Percentiles rank a stretch among this genome's conserved stretches.
phyloP scores from a whole-genome alignment of 129 eudicot genomes.

The Rutidosis leptorrhynchoides region DNA sequence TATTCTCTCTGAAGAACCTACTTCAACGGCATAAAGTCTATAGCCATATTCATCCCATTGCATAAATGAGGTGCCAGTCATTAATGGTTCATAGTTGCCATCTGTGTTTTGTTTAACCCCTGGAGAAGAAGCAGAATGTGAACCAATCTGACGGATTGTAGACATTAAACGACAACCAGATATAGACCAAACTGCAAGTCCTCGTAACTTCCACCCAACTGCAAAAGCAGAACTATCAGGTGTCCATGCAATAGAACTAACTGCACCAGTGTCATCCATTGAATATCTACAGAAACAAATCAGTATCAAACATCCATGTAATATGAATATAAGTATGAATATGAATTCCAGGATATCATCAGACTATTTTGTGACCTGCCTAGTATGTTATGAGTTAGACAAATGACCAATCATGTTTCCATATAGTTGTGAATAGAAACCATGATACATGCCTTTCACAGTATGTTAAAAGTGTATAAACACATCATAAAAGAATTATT shows the following conservation, averaged over 20 bases:
- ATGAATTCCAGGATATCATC: conserved; percentile 1
- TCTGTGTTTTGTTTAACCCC: conserved; percentile 68
- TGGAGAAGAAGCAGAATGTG: conserved; percentile 79
- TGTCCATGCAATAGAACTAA: conserved; percentile 88
- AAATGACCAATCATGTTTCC: conserved; percentile 13
- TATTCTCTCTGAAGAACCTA: conserved; percentile 76
- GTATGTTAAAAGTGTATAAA: background rate
- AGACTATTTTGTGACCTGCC: background rate
- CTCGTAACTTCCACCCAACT: conserved; percentile 95
- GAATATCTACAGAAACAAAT: conserved; percentile 59
- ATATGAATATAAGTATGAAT: background rate
- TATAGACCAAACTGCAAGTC: conserved; percentile 93
- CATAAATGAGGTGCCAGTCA: conserved; percentile 81
- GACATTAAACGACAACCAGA: conserved; percentile 99
- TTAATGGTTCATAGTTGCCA: conserved; percentile 72
- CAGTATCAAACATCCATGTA: conserved; percentile 14
- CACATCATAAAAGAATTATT: background rate
- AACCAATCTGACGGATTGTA: conserved; percentile 82
- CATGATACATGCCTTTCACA: conserved; percentile 7
- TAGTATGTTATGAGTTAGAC: conserved; percentile 4
- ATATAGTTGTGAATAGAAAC: background rate
- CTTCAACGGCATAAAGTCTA: conserved; percentile 79
- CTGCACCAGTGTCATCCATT: conserved; percentile 89
- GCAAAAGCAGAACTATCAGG: conserved; percentile 97
- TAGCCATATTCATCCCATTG: conserved; percentile 98